Base-by-base conservation (phyloP, 2,329 filamentous ascomycete species). In the Hypoxylon sp. region DNA sequence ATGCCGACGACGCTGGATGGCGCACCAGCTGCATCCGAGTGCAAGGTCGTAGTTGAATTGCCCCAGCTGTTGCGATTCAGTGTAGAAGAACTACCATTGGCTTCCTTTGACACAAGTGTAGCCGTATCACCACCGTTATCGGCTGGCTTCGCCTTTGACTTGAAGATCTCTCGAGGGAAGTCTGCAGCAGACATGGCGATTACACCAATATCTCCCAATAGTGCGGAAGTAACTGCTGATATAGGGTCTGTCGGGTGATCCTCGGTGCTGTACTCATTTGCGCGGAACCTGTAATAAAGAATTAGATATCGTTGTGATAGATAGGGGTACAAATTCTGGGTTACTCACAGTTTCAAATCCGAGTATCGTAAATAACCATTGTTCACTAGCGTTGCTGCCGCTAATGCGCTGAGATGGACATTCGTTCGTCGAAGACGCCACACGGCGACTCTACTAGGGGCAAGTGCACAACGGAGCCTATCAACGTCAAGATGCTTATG, bases 121-220 rank as follows among this genome's bases (percentile, higher is more conserved):
- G 51, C 21, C 13, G 52, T 31, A n/a, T 45, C 54, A n/a, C n/a
- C n/a, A n/a, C n/a, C n/a, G 8, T 55, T 50, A 8, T 12, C 49
- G 12, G 46, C 15, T n/a, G 51, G 51, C 1, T 46, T 41, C 20
- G 47, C 59, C 11, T 61, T 61, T 7, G 64, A 57, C 55, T 76
- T 79, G 68, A 84, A 82, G 4, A 85, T 68, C 51, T 83, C 79
- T 12, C 79, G 72, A 2, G 83, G 83, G 60, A 87, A 80, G 64
- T 96, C 91, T 1, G 89, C 89, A 29, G 96, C 79, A 1, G 90
- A 90, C 81, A 95, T 88, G 63, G 89, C 83, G 49, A 97, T 86
- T 27, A 82, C 88, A 17, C 88, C 86, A 35, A 94, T 77, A n/a
- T 92, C 93, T 4, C 89, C 88, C n/a, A 96, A 75, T 1, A 97